Percentiles rank a stretch among this genome's conserved stretches.
Evolutionary conservation across 306 rosid species (phyloP).

Genomic region (Carpinus viminea): DNA sequence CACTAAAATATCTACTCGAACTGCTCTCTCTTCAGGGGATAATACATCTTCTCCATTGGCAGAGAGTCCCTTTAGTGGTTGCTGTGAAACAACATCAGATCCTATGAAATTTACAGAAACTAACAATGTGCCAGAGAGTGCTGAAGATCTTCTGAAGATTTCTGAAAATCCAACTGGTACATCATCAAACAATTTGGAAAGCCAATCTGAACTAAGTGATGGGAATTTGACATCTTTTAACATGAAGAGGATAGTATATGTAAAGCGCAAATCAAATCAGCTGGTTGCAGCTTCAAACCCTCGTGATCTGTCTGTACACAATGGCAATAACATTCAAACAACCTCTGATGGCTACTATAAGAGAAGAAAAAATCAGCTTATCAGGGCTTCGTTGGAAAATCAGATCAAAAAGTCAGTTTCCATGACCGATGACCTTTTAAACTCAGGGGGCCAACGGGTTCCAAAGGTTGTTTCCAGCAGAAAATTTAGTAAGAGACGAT

Average conservation of each 20-base stretch:
- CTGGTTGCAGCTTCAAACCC: constrained; percentile 80
- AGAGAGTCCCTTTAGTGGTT: constrained; percentile 47
- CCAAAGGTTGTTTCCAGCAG: constrained; percentile 48
- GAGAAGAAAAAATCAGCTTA: constrained; percentile 79
- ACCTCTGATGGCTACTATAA: constrained; percentile 80
- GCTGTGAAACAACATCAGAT: constrained; percentile 44
- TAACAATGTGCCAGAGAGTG: constrained; percentile 38
- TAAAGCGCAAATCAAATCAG: constrained; percentile 82
- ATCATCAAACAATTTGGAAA: constrained; percentile 40
- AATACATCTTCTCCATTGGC: constrained; percentile 36
- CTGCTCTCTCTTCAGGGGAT: constrained; percentile 35
- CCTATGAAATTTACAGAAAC: constrained; percentile 34
- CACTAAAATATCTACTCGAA: constrained; percentile 21
- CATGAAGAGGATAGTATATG: constrained; percentile 59
- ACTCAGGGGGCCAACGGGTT: constrained; percentile 43
- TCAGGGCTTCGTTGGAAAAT: constrained; percentile 66
- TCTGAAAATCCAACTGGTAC: constrained; percentile 47
- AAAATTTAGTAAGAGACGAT: constrained; percentile 59
- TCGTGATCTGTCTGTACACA: constrained; percentile 39
- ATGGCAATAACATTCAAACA: constrained; percentile 53
- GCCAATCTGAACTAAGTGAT: constrained; percentile 44
- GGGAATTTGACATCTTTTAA: constrained; percentile 41
- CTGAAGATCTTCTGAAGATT: constrained; percentile 41
- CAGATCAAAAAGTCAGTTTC: constrained; percentile 41
- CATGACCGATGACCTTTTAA: constrained; percentile 41